Evolutionary conservation across 2,329 filamentous ascomycete genomes (phyloP).

Genomic region (Magnaporthales sp.): DNA sequence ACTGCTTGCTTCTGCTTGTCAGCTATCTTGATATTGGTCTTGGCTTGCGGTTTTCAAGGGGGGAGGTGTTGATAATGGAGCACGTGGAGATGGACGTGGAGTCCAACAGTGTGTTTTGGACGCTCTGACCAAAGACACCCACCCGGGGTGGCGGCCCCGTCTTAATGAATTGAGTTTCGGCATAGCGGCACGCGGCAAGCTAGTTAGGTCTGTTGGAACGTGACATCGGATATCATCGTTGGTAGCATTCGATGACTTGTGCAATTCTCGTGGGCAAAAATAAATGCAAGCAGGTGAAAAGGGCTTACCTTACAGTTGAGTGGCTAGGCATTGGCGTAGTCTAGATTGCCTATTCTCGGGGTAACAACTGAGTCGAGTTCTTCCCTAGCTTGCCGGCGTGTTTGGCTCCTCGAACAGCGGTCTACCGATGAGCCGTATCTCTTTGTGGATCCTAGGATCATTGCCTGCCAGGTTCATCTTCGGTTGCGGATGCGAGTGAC

Average conservation of each 20-base stretch:
- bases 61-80: background rate
- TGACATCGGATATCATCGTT: background rate
- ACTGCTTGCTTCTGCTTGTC: background rate
- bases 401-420: background rate
- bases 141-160: background rate
- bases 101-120: background rate
- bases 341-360: background rate
- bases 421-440: background rate
- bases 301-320: background rate
- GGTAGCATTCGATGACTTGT: background rate
- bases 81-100: background rate
- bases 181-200: background rate
- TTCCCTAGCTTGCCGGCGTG: background rate
- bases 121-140: background rate
- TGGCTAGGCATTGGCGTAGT: background rate
- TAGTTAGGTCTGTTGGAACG: background rate
- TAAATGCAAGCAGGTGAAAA: background rate
- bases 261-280: background rate
- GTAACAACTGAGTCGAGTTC: background rate
- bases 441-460: background rate
- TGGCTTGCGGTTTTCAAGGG: background rate
- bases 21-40: background rate
- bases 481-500: background rate
- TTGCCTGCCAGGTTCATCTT: background rate
- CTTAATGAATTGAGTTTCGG: background rate